Conservation (phyloP, 108 stramenopile genomes). For the Seminavis robusta region DNA sequence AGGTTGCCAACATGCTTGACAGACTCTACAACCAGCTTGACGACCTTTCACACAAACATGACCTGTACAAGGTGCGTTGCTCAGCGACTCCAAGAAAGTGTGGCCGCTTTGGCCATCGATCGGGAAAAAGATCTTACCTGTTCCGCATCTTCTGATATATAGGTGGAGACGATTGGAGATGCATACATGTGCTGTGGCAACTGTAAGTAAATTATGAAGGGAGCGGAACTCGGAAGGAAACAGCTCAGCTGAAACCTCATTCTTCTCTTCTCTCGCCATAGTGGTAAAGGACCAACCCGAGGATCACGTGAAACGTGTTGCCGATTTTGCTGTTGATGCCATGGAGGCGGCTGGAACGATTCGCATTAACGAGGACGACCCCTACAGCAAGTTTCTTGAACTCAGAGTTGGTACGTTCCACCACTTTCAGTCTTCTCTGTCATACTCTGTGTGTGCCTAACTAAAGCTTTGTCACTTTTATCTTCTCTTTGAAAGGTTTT, state of each 20-base stretch:
- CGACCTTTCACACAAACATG: slow-evolving; percentile 42
- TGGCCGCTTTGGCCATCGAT: too few species aligned
- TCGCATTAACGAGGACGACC: slow-evolving; percentile 31
- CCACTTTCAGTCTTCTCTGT: too few species aligned
- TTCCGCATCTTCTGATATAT: too few species aligned
- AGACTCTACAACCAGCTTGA: slow-evolving; percentile 59
- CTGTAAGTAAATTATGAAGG: background rate
- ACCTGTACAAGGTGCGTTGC: slow-evolving; percentile 76
- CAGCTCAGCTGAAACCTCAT: background rate
- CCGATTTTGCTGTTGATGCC: slow-evolving; percentile 58
- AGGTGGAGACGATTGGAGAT: slow-evolving; percentile 81
- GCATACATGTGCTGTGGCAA: slow-evolving; percentile 38
- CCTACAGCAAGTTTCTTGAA: slow-evolving; percentile 16
- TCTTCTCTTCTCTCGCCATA: background rate
- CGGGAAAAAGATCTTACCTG: too few species aligned
- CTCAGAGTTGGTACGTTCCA: slow-evolving; percentile 64
- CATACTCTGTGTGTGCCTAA: too few species aligned
- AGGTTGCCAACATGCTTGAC: slow-evolving; percentile 65
- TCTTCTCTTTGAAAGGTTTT: background rate
- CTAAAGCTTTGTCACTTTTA: background rate
- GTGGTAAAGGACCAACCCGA: slow-evolving; percentile 50
- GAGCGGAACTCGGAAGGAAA: background rate
- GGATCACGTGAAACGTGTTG: slow-evolving; percentile 66
- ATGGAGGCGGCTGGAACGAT: slow-evolving; percentile 36
- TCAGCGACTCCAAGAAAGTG: too few species aligned